Evolutionary conservation across 495 filamentous ascomycete genomes (phyloP).

Genomic region (Penicillium ucsense): DNA sequence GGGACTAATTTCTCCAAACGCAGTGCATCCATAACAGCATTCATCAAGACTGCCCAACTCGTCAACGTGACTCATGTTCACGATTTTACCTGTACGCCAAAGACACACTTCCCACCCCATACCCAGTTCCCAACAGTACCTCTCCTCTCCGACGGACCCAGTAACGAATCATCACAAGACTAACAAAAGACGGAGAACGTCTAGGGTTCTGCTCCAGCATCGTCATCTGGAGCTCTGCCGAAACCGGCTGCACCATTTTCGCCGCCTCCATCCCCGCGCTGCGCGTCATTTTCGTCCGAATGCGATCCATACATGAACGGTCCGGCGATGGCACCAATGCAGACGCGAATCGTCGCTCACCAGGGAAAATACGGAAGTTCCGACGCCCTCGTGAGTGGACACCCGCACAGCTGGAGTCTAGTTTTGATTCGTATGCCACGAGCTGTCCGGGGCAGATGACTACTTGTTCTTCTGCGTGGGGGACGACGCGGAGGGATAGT

Average conservation of each 20-base stretch:
- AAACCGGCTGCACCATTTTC: conserved; percentile 17
- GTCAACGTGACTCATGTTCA: conserved; percentile 6
- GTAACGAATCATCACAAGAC: too few species aligned
- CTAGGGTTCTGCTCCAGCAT: conserved; percentile 8
- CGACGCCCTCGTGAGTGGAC: too few species aligned
- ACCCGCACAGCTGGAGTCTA: too few species aligned
- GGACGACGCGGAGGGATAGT: neutral
- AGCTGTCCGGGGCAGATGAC: neutral
- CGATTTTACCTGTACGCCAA: conserved; percentile 16
- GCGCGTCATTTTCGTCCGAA: conserved; percentile 7
- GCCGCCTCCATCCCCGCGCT: conserved; percentile 18
- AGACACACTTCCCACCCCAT: too few species aligned
- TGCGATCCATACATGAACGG: conserved; percentile 3
- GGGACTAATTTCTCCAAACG: conserved; percentile 3
- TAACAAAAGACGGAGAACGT: too few species aligned
- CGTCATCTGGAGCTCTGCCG: conserved; percentile 16
- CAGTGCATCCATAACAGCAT: conserved; percentile 7
- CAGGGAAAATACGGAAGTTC: too few species aligned
- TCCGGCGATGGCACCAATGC: too few species aligned
- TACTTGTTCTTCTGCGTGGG: too few species aligned
- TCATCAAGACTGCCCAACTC: conserved; percentile 17
- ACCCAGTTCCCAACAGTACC: too few species aligned
- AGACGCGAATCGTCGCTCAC: too few species aligned
- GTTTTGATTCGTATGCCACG: neutral
- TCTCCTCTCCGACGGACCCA: too few species aligned